Evolutionary conservation across 257 asterid genomes (phyloP), one percentile per base, ranked within the genome.

Genomic region (Apocynum venetum): DNA sequence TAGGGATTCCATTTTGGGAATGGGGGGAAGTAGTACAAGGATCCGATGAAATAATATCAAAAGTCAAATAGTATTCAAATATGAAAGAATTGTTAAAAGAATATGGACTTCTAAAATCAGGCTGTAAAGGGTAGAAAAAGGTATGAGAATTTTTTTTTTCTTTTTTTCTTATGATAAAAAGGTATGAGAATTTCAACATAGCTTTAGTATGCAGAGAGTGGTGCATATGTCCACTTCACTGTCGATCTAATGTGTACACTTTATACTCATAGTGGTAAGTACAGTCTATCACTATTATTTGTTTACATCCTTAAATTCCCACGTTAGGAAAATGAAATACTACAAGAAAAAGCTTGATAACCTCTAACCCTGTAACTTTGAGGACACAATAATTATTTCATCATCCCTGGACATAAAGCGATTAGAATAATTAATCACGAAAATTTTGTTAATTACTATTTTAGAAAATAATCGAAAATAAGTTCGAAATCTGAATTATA

Each of bases 1-100:
- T 53, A 25, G 60, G 48, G 75, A 71, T 49, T 71, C 75, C 46
- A 71, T 49, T 20, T 49, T 48, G 8, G 75, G 75, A 67, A 67
- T 41, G 72, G 36, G 71, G 15, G 41, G 4, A 4, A 65, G 48
- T 1, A 65, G 10, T 65, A 64, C 3, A 1, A 70, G 57, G 43
- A 1, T 1, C 1, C 11, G 20, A 11, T 9, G 4, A 25, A 71
- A 4, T 31, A 71, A 49, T 49, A 5, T n/a, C 60, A 13, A 10
- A 71, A 31, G 75, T 52, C 60, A 49, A 47, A 71, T 25, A 49
- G 13, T 49, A 19, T 71, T 35, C 60, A 4, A 47, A 40, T 11
- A 2, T 48, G 75, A 49, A 71, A 51, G 25, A 49, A 13, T 11
- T 49, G 60, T 67, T 3, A 63, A 25, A 13, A 48, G 60, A 71